A percentile compares a stretch with the other conserved stretches of the same genome.
Evolutionary conservation across 306 rosid species (phyloP).

Genomic region (Abrus precatorius): DNA sequence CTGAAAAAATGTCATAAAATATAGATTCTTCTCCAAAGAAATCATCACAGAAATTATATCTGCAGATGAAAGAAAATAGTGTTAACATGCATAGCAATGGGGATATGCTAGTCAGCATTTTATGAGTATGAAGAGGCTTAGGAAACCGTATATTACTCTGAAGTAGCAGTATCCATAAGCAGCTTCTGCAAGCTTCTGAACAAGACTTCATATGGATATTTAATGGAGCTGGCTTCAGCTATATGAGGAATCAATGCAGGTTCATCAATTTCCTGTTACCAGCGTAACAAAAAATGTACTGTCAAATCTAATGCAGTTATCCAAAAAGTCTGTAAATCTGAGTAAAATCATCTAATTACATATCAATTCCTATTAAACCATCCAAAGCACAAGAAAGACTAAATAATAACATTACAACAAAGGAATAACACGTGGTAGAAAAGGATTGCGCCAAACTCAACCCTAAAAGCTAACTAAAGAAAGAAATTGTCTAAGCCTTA

Average conservation of each 20-base stretch:
- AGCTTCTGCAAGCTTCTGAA: slow-evolving; percentile 94
- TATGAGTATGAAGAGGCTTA: slow-evolving; percentile 39
- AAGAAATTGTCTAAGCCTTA: not conserved
- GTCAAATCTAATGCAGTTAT: slow-evolving; percentile 29
- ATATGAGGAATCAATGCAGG: slow-evolving; percentile 92
- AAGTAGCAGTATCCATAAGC: slow-evolving; percentile 92
- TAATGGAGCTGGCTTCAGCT: slow-evolving; percentile 86
- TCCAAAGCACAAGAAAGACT: not conserved
- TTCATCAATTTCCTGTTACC: slow-evolving; percentile 81
- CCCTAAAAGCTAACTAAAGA: not conserved
- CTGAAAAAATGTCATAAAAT: slow-evolving; percentile 81
- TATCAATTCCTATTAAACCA: not conserved
- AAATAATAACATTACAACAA: not conserved
- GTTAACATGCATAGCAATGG: slow-evolving; percentile 36
- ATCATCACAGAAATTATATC: slow-evolving; percentile 85
- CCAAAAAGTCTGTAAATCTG: slow-evolving; percentile 4
- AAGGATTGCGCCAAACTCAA: not conserved
- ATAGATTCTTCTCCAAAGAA: slow-evolving; percentile 81
- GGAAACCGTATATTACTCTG: slow-evolving; percentile 73
- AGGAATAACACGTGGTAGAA: not conserved
- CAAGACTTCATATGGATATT: slow-evolving; percentile 89
- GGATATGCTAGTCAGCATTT: slow-evolving; percentile 22
- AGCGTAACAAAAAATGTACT: slow-evolving; percentile 10
- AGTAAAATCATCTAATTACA: slow-evolving; percentile 8
- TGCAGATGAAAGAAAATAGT: slow-evolving; percentile 53